A percentile compares a stretch with the other conserved stretches of the same genome.
Conservation (phyloP, 1,139 yeast genomes). For the Yarrowia galli region DNA sequence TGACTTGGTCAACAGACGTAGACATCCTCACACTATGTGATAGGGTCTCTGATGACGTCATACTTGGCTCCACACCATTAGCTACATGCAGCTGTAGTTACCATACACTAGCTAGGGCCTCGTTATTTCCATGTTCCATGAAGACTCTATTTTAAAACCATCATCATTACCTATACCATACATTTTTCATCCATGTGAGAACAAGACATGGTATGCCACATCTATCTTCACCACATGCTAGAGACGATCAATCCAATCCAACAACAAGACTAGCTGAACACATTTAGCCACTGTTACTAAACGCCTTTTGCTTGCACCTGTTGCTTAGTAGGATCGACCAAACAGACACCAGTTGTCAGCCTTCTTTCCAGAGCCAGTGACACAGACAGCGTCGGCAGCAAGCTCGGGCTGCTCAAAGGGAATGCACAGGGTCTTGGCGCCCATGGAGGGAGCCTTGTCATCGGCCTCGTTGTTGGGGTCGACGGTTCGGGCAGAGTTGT, state of each 20-base stretch:
- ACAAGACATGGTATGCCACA: background rate
- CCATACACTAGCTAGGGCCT: too few relatives aligned
- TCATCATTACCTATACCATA: slow-evolving; percentile 31
- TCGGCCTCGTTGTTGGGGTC: slow-evolving; percentile 88
- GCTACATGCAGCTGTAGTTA: too few relatives aligned
- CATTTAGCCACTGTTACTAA: too few relatives aligned
- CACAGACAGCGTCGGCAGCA: slow-evolving; percentile 82
- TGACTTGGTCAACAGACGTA: too few relatives aligned
- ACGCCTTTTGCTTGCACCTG: background rate
- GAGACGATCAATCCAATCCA: background rate
- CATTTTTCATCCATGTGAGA: slow-evolving; percentile 52
- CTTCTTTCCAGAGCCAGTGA: slow-evolving; percentile 69
- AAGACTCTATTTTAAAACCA: slow-evolving; percentile 8
- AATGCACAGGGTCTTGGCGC: slow-evolving; percentile 97
- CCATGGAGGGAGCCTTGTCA: slow-evolving; percentile 98
- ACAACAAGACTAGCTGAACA: background rate
- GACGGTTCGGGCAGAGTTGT: slow-evolving; percentile 80
- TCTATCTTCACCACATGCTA: background rate
- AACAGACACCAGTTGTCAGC: slow-evolving; percentile 90
- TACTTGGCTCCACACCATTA: too few relatives aligned
- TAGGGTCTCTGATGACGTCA: too few relatives aligned
- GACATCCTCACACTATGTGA: too few relatives aligned
- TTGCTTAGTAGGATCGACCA: slow-evolving; percentile 82
- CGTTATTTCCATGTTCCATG: too few relatives aligned
- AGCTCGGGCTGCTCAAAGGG: slow-evolving; percentile 91